phyloP scores from a whole-genome alignment of 768 basidiomycete genomes.

The Coprinellus micaceus region DNA sequence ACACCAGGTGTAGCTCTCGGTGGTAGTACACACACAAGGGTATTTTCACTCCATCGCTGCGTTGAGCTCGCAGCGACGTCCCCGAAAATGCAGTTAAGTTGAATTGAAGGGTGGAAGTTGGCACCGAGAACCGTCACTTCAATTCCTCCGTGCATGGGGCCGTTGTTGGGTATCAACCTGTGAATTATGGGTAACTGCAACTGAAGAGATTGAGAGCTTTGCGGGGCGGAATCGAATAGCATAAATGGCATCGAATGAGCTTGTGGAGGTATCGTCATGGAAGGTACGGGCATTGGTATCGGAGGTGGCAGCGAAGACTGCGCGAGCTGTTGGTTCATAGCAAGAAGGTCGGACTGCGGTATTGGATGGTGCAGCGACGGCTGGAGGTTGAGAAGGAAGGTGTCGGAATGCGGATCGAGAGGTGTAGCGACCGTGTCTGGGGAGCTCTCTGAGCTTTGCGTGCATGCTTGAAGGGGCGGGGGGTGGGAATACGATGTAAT shows the following conservation, averaged over 20 bases:
- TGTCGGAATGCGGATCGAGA: constrained; percentile 37
- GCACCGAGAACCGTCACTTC: constrained; percentile 92
- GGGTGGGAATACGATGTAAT: constrained; percentile 24
- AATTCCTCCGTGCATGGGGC: constrained; percentile 89
- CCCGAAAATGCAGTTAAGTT: constrained; percentile 82
- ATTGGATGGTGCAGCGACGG: constrained; percentile 9
- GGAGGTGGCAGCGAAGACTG: constrained; percentile 25
- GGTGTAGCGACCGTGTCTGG: constrained; percentile 44
- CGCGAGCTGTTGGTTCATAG: constrained; percentile 11
- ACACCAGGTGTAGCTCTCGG: constrained; percentile 77
- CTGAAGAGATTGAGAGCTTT: constrained; percentile 43
- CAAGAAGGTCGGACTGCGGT: constrained; percentile 9
- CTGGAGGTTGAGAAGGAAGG: constrained; percentile 33
- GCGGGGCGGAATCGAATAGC: constrained; percentile 51
- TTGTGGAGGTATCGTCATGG: constrained; percentile 23
- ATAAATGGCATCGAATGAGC: constrained; percentile 53
- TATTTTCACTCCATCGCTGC: constrained; percentile 89
- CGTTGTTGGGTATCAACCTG: constrained; percentile 77
- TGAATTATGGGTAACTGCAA: constrained; percentile 72
- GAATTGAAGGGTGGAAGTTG: constrained; percentile 76
- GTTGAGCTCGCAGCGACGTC: constrained; percentile 78
- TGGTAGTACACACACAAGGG: constrained; percentile 87
- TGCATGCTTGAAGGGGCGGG: constrained; percentile 34
- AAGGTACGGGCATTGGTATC: constrained; percentile 18
- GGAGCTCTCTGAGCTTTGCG: constrained; percentile 43